These are phyloP conservation scores for Fusarium floridanum DNA, from an alignment of 2,329 filamentous ascomycete species.

Conservation along the genomic window DNA sequence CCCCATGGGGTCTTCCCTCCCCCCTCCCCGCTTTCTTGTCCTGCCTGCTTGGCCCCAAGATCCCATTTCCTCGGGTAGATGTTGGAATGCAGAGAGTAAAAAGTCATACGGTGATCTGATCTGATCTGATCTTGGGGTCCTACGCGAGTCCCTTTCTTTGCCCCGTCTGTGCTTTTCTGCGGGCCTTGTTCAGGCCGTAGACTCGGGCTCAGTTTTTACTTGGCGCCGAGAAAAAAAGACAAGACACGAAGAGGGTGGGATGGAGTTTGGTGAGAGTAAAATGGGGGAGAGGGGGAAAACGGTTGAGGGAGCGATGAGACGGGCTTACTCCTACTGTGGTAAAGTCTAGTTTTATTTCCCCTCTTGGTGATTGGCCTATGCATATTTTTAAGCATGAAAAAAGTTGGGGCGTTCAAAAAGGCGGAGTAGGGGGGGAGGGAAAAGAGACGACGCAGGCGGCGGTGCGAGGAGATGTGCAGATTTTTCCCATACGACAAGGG, in stretches of 20 bases:
- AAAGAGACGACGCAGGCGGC: not conserved
- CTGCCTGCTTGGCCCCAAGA: not conserved
- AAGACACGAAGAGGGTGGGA: not conserved
- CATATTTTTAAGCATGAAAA: slow-evolving; percentile 29
- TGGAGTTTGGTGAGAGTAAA: not conserved
- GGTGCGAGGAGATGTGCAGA: not conserved
- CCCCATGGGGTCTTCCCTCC: slow-evolving; percentile 21
- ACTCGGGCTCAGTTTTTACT: not conserved
- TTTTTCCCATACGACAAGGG: not conserved
- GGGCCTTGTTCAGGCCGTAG: not conserved
- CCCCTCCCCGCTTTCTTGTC: slow-evolving; percentile 3
- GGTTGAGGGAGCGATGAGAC: not conserved
- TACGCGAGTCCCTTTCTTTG: not conserved
- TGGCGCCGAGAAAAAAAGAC: not conserved
- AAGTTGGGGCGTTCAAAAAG: slow-evolving; percentile 12
- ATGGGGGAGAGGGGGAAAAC: not conserved
- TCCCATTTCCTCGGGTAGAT: slow-evolving; percentile 6
- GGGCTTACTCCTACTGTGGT: not conserved
- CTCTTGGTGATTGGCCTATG: not conserved
- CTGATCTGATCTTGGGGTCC: slow-evolving; percentile 21
- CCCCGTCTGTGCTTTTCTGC: slow-evolving; percentile 10
- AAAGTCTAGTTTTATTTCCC: not conserved
- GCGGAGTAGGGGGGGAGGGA: slow-evolving; percentile 8
- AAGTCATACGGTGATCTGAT: slow-evolving; percentile 27
- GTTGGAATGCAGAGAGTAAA: not conserved